phyloP scores from a whole-genome alignment of 352 stramenopile species.

The Phytopythium montanum region DNA sequence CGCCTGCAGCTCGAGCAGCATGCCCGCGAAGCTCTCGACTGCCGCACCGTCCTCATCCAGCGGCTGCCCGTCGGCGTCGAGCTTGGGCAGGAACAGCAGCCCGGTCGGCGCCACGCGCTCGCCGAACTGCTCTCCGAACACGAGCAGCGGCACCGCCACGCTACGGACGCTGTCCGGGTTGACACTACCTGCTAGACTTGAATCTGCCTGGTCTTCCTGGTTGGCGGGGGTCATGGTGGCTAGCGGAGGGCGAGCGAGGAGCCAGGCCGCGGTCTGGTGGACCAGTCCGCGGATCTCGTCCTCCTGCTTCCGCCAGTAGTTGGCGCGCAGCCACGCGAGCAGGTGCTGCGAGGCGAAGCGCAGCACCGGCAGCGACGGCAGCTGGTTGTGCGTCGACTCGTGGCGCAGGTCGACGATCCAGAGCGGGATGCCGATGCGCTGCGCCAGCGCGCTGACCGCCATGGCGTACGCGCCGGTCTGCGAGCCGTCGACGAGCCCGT shows the following conservation, averaged over 20 bases:
- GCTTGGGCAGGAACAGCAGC: conserved; percentile 33
- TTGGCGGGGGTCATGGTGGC: background rate
- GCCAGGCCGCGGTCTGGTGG: conserved; percentile 29
- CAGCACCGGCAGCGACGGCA: conserved; percentile 88
- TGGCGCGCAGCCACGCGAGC: conserved; percentile 80
- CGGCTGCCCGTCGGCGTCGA: conserved; percentile 3
- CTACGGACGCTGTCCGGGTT: conserved; percentile 55
- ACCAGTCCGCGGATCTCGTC: conserved; percentile 44
- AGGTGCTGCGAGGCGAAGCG: conserved; percentile 85
- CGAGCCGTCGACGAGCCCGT: conserved; percentile 78
- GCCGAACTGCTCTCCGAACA: conserved; percentile 49
- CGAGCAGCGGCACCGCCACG: conserved; percentile 59
- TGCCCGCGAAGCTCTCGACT: conserved; percentile 26
- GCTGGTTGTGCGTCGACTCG: conserved; percentile 91
- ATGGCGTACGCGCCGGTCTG: conserved; percentile 75
- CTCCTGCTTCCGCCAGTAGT: conserved; percentile 88
- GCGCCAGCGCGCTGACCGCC: conserved; percentile 73
- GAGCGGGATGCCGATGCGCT: conserved; percentile 88
- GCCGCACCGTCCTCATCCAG: conserved; percentile 9
- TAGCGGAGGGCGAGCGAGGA: conserved; percentile 27
- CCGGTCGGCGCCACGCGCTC: conserved; percentile 40
- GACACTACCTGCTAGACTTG: conserved; percentile 4
- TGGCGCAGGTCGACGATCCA: conserved; percentile 94
- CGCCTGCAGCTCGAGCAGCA: conserved; percentile 53
- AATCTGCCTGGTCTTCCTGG: conserved; percentile 5